phyloP scores from a whole-genome alignment of 371 early-diverging fungal species.

The Mucor indicus region DNA sequence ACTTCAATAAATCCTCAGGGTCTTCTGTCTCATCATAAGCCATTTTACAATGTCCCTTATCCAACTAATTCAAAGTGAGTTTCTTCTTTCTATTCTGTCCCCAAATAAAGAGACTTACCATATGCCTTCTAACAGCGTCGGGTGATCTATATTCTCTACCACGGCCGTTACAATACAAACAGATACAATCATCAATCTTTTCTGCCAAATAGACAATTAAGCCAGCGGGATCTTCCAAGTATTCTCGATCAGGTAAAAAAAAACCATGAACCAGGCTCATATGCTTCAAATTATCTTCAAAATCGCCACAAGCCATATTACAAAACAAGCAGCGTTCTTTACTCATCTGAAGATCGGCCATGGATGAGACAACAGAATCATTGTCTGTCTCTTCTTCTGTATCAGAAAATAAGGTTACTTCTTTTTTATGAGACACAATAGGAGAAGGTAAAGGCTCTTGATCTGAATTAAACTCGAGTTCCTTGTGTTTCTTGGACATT shows the following conservation, averaged over 20 bases:
- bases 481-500: conserved; percentile 89
- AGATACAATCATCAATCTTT: conserved; percentile 89
- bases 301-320: conserved; percentile 51
- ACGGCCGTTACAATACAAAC: conserved; percentile 93
- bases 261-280: conserved; percentile 90
- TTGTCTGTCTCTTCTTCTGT: conserved; percentile 27
- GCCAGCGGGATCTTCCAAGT: conserved; percentile 81
- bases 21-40: conserved; percentile 89
- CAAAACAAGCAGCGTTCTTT: conserved; percentile 72
- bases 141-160: conserved; percentile 79
- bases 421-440: conserved; percentile 3
- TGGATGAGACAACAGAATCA: conserved; percentile 14
- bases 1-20: conserved; percentile 81
- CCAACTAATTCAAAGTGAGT: conserved; percentile 38
- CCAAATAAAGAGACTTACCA: conserved; percentile 71
- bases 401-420: conserved; percentile 17
- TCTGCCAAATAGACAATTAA: conserved; percentile 87
- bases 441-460: conserved; percentile 10
- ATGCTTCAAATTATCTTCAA: conserved; percentile 85
- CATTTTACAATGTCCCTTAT: conserved; percentile 94
- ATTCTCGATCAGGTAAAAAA: conserved; percentile 96
- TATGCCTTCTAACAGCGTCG: conserved; percentile 91
- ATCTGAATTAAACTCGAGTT: conserved; percentile 50
- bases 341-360: conserved; percentile 1
- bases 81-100: neutral